Conservation (phyloP, 768 basidiomycete species). For the Leccinum subgranulosum region DNA sequence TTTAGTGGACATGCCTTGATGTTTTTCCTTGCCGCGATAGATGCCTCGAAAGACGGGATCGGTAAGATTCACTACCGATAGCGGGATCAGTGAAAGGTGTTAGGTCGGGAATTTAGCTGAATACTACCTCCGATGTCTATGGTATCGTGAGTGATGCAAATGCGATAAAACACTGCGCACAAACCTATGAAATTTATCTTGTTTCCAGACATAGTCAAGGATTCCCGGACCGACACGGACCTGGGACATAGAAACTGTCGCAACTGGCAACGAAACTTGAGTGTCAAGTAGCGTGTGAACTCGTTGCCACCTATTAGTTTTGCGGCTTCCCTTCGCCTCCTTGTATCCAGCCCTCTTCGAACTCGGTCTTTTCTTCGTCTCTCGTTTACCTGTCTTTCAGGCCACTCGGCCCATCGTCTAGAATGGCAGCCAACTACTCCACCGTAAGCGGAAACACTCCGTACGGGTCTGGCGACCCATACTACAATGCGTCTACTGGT, state of each 20-base stretch:
- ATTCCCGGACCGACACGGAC: not conserved
- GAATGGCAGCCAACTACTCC: conserved; percentile 41
- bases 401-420: conserved; percentile 19
- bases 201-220: not conserved
- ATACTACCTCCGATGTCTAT: conserved; percentile 44
- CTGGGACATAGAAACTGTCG: too few species aligned
- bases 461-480: conserved; percentile 63
- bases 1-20: conserved; percentile 38
- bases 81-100: not conserved
- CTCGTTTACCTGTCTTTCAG: conserved; percentile 19
- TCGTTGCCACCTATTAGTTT: conserved; percentile 1
- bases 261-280: not conserved
- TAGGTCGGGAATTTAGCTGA: not conserved
- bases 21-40: conserved; percentile 48
- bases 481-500: conserved; percentile 68
- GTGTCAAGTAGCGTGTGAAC: conserved; percentile 12
- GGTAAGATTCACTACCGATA: conserved; percentile 45
- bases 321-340: not conserved
- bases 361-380: conserved; percentile 15
- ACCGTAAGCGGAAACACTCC: conserved; percentile 37
- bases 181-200: conserved; percentile 35
- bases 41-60: conserved; percentile 56
- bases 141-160: not conserved
- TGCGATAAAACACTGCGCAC: not conserved
- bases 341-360: conserved; percentile 3